phyloP scores from a whole-genome alignment of 1,284 basidiomycete genomes.

The Microbotryomycetes sp. region DNA sequence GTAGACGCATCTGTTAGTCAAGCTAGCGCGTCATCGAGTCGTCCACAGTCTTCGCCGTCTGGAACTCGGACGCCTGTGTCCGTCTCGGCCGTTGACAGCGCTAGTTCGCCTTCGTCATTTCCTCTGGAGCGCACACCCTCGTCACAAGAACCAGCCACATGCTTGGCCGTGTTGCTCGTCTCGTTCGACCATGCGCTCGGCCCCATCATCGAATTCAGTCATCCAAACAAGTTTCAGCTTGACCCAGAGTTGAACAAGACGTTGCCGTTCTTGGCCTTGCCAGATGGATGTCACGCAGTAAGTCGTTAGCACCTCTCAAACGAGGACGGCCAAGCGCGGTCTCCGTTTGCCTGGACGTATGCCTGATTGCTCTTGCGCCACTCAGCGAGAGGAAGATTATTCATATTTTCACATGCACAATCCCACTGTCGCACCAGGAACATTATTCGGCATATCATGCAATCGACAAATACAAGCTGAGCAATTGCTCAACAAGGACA shows the following conservation, averaged over 20 bases:
- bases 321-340: neutral
- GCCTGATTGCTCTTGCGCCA: neutral
- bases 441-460: constrained; percentile 93
- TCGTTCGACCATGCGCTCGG: constrained; percentile 52
- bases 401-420: constrained; percentile 78
- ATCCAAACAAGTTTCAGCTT: constrained; percentile 56
- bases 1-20: too few species aligned
- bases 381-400: constrained; percentile 84
- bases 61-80: too few species aligned
- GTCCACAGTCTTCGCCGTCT: too few species aligned
- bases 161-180: constrained; percentile 30
- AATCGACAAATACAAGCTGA: constrained; percentile 88
- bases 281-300: constrained; percentile 92
- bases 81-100: too few species aligned
- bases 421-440: constrained; percentile 43
- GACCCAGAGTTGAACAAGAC: constrained; percentile 74
- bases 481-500: constrained; percentile 67
- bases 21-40: too few species aligned
- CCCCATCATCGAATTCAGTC: constrained; percentile 73
- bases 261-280: constrained; percentile 92
- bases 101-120: too few species aligned
- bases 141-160: neutral
- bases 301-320: constrained; percentile 32
- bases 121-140: neutral
- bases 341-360: neutral